phyloP scores from a whole-genome alignment of 2,329 filamentous ascomycete species.

The Coleophoma cylindrospora region DNA sequence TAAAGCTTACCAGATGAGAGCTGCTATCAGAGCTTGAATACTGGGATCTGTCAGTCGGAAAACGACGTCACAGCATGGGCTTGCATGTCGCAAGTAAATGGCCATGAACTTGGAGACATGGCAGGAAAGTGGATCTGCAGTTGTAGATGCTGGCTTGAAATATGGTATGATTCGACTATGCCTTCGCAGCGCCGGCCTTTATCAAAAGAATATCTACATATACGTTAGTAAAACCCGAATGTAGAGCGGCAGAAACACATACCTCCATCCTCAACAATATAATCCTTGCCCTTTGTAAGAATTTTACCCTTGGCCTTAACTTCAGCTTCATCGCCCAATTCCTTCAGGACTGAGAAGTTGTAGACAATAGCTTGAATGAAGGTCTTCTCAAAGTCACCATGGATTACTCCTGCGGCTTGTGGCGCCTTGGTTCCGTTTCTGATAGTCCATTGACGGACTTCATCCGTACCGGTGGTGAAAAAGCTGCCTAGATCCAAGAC shows the following conservation, averaged over 20 bases:
- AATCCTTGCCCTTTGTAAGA: constrained; percentile 98
- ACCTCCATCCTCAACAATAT: constrained; percentile 80
- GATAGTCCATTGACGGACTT: constrained; percentile 98
- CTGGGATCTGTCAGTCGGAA: background rate
- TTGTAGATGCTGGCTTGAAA: background rate
- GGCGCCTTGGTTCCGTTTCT: constrained; percentile 96
- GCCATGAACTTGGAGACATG: no score
- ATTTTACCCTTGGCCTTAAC: constrained; percentile 94
- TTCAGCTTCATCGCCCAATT: constrained; percentile 80
- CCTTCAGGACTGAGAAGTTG: constrained; percentile 77
- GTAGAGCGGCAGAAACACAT: constrained; percentile 19
- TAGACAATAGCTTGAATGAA: constrained; percentile 97
- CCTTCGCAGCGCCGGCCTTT: constrained; percentile 26
- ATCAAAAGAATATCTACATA: constrained; percentile 20
- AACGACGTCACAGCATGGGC: background rate
- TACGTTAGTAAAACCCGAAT: background rate
- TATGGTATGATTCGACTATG: constrained; percentile 15
- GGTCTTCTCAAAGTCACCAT: constrained; percentile 98
- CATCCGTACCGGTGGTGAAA: constrained; percentile 94
- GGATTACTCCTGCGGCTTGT: constrained; percentile 94
- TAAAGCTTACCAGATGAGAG: background rate
- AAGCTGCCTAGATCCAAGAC: constrained; percentile 86
- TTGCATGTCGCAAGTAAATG: background rate
- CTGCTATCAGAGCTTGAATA: background rate
- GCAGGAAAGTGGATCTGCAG: background rate